Conservation (phyloP, 495 filamentous ascomycete genomes). For the Penicillium lividum region DNA sequence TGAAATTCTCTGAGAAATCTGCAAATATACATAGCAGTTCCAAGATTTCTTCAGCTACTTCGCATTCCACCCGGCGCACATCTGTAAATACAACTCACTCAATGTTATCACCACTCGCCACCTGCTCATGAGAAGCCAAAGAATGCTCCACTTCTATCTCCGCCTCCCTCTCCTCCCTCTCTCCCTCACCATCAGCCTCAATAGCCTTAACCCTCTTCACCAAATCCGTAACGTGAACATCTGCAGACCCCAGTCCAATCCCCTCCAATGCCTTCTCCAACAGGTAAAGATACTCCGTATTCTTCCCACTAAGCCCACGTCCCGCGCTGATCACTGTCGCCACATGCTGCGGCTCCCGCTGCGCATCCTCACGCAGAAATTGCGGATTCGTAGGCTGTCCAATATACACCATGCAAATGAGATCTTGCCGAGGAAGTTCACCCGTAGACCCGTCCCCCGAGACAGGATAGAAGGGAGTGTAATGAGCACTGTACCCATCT, state of each 20-base stretch:
- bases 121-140: slow-evolving; percentile 28
- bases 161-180: slow-evolving; percentile 38
- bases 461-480: slow-evolving; percentile 74
- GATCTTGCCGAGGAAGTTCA: not conserved
- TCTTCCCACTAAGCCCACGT: slow-evolving; percentile 82
- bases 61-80: not conserved
- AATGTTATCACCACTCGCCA: slow-evolving; percentile 27
- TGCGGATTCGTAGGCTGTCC: slow-evolving; percentile 92
- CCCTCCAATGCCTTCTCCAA: slow-evolving; percentile 75
- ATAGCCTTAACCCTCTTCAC: slow-evolving; percentile 47
- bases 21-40: not conserved
- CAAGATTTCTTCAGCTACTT: not conserved
- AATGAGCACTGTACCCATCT: slow-evolving; percentile 91
- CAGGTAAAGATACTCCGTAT: slow-evolving; percentile 85
- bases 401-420: slow-evolving; percentile 82
- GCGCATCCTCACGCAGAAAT: slow-evolving; percentile 66
- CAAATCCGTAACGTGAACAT: slow-evolving; percentile 73
- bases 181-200: slow-evolving; percentile 31
- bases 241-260: slow-evolving; percentile 75
- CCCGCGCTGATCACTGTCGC: slow-evolving; percentile 81
- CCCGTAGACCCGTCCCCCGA: not conserved
- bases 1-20: not conserved
- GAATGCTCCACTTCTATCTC: slow-evolving; percentile 38
- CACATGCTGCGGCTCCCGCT: slow-evolving; percentile 76
- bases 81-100: slow-evolving; percentile 14